Evolutionary conservation across 1,284 basidiomycete genomes (phyloP).

Genomic region (Wallemia ichthyophaga): DNA sequence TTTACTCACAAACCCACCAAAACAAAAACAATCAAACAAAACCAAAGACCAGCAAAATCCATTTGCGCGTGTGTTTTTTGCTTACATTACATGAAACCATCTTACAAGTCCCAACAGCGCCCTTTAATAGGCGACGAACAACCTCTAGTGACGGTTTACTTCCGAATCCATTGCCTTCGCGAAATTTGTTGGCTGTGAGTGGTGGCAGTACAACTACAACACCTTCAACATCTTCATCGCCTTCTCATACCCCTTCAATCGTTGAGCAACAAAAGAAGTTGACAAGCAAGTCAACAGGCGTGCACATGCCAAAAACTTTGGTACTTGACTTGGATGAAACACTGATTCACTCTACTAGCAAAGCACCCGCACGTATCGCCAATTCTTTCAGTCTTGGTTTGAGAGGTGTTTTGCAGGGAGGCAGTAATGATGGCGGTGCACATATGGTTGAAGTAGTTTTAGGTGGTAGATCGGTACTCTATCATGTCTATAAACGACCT

Average conservation of each 20-base stretch:
- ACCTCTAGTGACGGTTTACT: neutral
- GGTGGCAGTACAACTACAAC: neutral
- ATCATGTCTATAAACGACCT: constrained; percentile 95
- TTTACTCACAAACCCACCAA: neutral
- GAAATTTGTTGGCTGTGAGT: neutral
- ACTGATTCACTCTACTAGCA: constrained; percentile 80
- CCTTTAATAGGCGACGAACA: neutral
- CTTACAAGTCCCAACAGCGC: neutral
- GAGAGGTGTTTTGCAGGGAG: constrained; percentile 6
- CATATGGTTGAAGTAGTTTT: constrained; percentile 90
- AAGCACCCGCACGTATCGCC: constrained; percentile 27
- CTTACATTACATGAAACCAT: neutral
- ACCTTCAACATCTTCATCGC: neutral
- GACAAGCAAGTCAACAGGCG: constrained; percentile 24
- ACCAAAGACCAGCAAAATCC: neutral
- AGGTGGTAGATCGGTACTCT: constrained; percentile 60
- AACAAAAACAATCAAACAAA: neutral
- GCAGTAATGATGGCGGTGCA: constrained; percentile 26
- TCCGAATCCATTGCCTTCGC: neutral
- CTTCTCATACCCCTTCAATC: neutral
- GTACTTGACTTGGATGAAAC: constrained; percentile 94
- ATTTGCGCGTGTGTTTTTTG: neutral
- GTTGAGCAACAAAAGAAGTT: neutral
- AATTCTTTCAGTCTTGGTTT: constrained; percentile 5
- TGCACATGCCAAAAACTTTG: constrained; percentile 61